A percentile compares a stretch with the other conserved stretches of the same genome.
These are phyloP conservation scores for Candida chilensis DNA, from an alignment of 805 yeast genomes.

Conservation along the genomic window DNA sequence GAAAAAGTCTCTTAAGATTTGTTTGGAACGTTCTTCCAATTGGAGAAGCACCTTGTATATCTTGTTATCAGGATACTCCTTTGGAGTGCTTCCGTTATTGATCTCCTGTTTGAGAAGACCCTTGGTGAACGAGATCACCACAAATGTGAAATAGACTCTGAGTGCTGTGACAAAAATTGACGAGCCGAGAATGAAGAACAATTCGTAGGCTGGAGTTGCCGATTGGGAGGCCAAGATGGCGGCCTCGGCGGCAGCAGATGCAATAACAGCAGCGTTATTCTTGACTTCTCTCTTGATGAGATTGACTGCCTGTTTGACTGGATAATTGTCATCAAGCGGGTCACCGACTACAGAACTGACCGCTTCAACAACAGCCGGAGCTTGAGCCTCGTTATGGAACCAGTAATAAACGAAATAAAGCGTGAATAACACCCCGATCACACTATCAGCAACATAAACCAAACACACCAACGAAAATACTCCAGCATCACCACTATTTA, in stretches of 20 bases:
- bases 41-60: too few species aligned
- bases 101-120: too few species aligned
- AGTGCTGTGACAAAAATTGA: slow-evolving; percentile 35
- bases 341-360: too few species aligned
- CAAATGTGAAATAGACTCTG: slow-evolving; percentile 52
- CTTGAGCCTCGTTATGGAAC: slow-evolving; percentile 46
- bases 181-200: slow-evolving; percentile 44
- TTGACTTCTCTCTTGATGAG: too few species aligned
- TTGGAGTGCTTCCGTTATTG: too few species aligned
- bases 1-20: too few species aligned
- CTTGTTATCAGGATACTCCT: too few species aligned
- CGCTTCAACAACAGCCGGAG: slow-evolving; percentile 5
- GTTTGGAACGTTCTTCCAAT: too few species aligned
- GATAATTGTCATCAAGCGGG: too few species aligned
- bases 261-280: slow-evolving; percentile 2
- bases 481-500: slow-evolving; percentile 45
- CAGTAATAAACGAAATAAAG: slow-evolving; percentile 67
- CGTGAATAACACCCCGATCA: slow-evolving; percentile 60
- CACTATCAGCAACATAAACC: slow-evolving; percentile 58
- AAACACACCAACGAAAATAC: slow-evolving; percentile 55
- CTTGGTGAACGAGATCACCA: slow-evolving; percentile 51
- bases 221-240: slow-evolving; percentile 36
- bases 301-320: too few species aligned
- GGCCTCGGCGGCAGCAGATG: slow-evolving; percentile 7
- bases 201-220: slow-evolving; percentile 51